A percentile compares a stretch with the other conserved stretches of the same genome.
Evolutionary conservation across 768 basidiomycete genomes (phyloP).

Genomic region (Boletellus ananas): DNA sequence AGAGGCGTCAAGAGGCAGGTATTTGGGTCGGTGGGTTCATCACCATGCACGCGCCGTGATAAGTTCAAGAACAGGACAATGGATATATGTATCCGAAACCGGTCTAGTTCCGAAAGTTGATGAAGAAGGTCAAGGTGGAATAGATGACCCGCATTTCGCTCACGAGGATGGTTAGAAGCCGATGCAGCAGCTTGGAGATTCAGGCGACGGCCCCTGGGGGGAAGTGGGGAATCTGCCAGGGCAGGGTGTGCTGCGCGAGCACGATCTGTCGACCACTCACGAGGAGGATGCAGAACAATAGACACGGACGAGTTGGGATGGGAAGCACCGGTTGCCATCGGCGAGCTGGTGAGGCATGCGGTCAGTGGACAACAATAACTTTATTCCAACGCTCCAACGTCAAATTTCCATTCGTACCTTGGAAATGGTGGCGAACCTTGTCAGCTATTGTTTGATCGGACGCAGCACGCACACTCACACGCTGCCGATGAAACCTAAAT

Average conservation of each 20-base stretch:
- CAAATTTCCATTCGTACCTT: constrained; percentile 29
- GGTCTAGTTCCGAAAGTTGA: constrained; percentile 31
- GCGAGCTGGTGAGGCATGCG: constrained; percentile 1
- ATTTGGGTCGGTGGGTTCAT: constrained; percentile 15
- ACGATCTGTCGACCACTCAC: constrained; percentile 13
- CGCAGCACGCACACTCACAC: background rate
- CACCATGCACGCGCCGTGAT: constrained; percentile 13
- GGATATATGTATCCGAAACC: constrained; percentile 33
- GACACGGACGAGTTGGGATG: constrained; percentile 16
- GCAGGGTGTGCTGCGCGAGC: constrained; percentile 3
- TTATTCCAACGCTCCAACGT: background rate
- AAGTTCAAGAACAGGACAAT: constrained; percentile 27
- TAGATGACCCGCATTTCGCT: constrained; percentile 18
- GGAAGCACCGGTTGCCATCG: constrained; percentile 13
- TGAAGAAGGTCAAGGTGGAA: constrained; percentile 7
- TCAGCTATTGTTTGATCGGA: constrained; percentile 25
- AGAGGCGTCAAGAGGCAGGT: constrained; percentile 17
- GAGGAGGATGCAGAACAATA: constrained; percentile 24
- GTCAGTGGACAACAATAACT: constrained; percentile 21
- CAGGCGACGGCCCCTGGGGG: constrained; percentile 12
- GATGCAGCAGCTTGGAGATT: background rate
- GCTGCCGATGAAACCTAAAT: constrained; percentile 16
- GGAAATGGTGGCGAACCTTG: constrained; percentile 26
- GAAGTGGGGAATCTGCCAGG: constrained; percentile 10
- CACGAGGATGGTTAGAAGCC: constrained; percentile 8